These are phyloP conservation scores for Phytophthora kernoviae DNA, from an alignment of 352 stramenopile species.

Conservation along the genomic window DNA sequence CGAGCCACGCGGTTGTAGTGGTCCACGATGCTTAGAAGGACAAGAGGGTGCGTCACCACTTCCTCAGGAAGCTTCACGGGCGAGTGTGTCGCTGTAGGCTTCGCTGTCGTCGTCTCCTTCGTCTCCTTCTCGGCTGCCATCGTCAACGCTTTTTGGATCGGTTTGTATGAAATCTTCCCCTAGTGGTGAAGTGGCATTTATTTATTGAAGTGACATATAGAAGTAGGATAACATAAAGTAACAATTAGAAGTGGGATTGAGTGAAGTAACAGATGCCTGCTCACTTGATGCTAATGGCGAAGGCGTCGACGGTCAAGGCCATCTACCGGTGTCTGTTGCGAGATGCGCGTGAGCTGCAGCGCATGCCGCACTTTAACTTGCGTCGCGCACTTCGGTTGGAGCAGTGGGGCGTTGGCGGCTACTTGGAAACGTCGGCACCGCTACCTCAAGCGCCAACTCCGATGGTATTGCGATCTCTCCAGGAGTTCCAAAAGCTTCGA, in stretches of 20 bases:
- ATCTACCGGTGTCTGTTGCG: constrained; percentile 78
- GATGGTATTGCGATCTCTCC: constrained; percentile 41
- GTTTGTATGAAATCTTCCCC: constrained; percentile 30
- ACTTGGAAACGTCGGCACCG: constrained; percentile 31
- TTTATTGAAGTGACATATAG: too few species aligned
- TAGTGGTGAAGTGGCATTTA: constrained; percentile 12
- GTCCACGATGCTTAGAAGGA: constrained; percentile 98
- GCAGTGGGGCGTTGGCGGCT: constrained; percentile 67
- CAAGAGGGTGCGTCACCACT: constrained; percentile 98
- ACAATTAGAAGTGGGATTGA: too few species aligned
- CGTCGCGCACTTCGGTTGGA: constrained; percentile 58
- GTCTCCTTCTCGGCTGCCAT: constrained; percentile 18
- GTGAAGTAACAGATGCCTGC: too few species aligned
- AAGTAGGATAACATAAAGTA: too few species aligned
- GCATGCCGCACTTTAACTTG: constrained; percentile 64
- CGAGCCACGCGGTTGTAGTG: constrained; percentile 99
- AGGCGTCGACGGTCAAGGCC: constrained; percentile 43
- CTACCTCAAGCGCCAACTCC: constrained; percentile 16
- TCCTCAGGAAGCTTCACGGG: constrained; percentile 80
- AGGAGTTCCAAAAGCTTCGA: constrained; percentile 47
- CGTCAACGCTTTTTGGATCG: neutral
- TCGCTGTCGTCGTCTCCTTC: neutral
- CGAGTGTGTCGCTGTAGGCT: constrained; percentile 8
- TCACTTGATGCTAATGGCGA: constrained; percentile 31
- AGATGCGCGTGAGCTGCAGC: constrained; percentile 57